phyloP scores from a whole-genome alignment of 371 early-diverging fungal species.

The Amoeboradix gromovi region DNA sequence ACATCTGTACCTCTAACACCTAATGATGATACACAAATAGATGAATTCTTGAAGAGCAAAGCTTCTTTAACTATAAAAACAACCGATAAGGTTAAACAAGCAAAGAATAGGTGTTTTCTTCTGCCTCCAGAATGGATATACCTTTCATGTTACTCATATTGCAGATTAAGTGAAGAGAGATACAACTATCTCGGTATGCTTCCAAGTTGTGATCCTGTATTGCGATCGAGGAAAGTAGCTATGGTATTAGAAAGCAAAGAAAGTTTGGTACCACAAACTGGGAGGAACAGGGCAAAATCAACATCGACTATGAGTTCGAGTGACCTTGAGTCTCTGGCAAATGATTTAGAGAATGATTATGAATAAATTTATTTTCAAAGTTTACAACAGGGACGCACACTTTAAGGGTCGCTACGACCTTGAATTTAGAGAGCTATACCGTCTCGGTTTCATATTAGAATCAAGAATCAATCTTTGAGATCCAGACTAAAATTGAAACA shows the following conservation, averaged over 20 bases:
- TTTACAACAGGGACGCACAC: no score
- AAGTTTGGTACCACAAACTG: background rate
- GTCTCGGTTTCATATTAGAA: no score
- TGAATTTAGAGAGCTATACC: no score
- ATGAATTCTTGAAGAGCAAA: background rate
- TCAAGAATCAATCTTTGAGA: no score
- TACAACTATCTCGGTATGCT: background rate
- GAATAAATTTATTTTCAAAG: background rate
- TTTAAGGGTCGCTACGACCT: no score
- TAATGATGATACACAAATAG: background rate
- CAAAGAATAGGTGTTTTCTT: background rate
- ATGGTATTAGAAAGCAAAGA: background rate
- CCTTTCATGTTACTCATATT: background rate
- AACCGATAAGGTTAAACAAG: background rate
- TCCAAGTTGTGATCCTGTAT: background rate
- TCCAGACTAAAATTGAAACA: no score
- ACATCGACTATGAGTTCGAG: background rate
- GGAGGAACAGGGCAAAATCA: background rate
- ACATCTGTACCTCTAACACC: background rate
- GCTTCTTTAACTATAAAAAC: background rate
- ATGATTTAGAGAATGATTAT: background rate
- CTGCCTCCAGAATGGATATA: background rate
- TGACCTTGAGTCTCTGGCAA: background rate
- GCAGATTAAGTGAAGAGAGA: background rate
- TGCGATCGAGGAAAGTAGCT: background rate